These are phyloP conservation scores for Penicillium sp. DNA, from an alignment of 2,329 filamentous ascomycete species.

Conservation along the genomic window DNA sequence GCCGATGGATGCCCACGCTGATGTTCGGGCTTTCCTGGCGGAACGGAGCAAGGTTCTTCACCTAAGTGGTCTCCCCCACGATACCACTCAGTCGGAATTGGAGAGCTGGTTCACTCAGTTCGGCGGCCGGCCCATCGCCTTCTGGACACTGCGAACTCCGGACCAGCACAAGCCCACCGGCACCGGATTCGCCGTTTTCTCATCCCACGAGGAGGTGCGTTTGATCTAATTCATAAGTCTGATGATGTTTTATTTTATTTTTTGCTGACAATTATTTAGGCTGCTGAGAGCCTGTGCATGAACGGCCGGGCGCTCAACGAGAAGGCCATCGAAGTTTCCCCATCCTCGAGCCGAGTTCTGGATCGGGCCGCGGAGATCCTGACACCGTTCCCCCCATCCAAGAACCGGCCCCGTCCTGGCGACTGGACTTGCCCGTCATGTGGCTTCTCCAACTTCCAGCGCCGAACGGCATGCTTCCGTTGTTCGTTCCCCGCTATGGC, in stretches of 20 bases:
- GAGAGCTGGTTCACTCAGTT: slow-evolving; percentile 99
- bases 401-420: slow-evolving; percentile 93
- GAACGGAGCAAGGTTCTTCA: slow-evolving; percentile 98
- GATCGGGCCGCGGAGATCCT: slow-evolving; percentile 95
- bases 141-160: slow-evolving; percentile 96
- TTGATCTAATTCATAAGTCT: not conserved
- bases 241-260: slow-evolving; percentile 5
- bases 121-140: slow-evolving; percentile 93
- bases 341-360: slow-evolving; percentile 92
- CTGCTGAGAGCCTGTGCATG: slow-evolving; percentile 97
- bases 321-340: slow-evolving; percentile 98
- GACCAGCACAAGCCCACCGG: slow-evolving; percentile 99
- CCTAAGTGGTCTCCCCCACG: slow-evolving; percentile 94
- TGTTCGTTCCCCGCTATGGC: slow-evolving; percentile 98
- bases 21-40: slow-evolving; percentile 91
- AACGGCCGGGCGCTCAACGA: slow-evolving; percentile 97
- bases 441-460: slow-evolving; percentile 99
- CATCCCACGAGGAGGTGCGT: slow-evolving; percentile 95
- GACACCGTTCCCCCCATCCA: slow-evolving; percentile 95
- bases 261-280: slow-evolving; percentile 47
- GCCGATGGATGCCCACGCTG: slow-evolving; percentile 94
- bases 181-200: slow-evolving; percentile 97
- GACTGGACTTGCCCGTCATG: slow-evolving; percentile 99
- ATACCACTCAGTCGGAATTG: slow-evolving; percentile 96
- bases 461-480: slow-evolving; percentile 96